Evolutionary conservation across 2,329 filamentous ascomycete genomes (phyloP).

Genomic region (Salinomyces thailandicus): DNA sequence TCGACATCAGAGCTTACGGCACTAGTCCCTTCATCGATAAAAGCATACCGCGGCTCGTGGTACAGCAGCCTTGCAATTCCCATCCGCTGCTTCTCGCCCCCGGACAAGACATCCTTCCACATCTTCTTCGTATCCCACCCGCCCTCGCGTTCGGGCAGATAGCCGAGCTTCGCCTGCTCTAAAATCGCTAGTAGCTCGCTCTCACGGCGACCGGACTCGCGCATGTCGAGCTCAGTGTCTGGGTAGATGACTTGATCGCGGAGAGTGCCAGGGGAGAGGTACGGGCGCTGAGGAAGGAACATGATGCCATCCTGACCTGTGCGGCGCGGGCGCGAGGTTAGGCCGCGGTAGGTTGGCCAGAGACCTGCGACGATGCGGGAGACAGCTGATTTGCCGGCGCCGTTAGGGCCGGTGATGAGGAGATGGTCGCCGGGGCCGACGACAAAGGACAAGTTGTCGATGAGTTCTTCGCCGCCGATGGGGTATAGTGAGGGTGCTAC

Average conservation of each 20-base stretch:
- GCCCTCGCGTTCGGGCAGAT: conserved; percentile 82
- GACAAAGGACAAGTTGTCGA: conserved; percentile 80
- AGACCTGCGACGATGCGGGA: conserved; percentile 78
- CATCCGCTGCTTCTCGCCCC: conserved; percentile 94
- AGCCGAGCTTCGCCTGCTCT: conserved; percentile 75
- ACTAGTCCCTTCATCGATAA: conserved; percentile 91
- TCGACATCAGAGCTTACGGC: conserved; percentile 93
- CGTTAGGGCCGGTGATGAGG: conserved; percentile 88
- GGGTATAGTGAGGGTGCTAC: conserved; percentile 84
- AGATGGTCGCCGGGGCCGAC: conserved; percentile 86
- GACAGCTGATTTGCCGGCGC: conserved; percentile 85
- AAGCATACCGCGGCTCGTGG: conserved; percentile 87
- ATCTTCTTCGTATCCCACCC: conserved; percentile 96
- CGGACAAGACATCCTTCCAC: conserved; percentile 96
- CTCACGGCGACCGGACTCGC: conserved; percentile 65
- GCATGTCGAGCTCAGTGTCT: conserved; percentile 90
- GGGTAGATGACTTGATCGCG: conserved; percentile 98
- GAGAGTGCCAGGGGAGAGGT: conserved; percentile 82
- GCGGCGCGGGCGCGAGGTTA: conserved; percentile 75
- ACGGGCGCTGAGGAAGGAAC: conserved; percentile 92
- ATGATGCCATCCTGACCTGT: conserved; percentile 74
- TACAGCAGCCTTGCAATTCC: conserved; percentile 83
- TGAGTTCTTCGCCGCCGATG: conserved; percentile 79
- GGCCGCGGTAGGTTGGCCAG: conserved; percentile 90
- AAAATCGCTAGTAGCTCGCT: conserved; percentile 66